These are phyloP conservation scores for Spergularia bocconei DNA, from an alignment of 148 eudicot genomes.

Conservation along the genomic window DNA sequence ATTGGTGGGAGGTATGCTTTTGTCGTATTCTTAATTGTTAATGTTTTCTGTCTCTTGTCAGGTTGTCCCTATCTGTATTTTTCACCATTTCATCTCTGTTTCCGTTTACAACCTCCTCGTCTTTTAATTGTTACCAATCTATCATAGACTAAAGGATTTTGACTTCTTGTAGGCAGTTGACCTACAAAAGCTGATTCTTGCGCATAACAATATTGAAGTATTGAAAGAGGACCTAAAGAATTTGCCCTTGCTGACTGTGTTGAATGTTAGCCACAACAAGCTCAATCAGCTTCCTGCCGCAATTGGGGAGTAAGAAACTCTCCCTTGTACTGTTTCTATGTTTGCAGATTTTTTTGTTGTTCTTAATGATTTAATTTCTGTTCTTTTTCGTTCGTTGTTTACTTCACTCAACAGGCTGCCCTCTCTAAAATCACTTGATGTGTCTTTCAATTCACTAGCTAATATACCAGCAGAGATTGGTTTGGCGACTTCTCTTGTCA, in stretches of 20 bases:
- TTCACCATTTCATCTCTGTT: not conserved
- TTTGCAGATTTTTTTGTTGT: slow-evolving; percentile 10
- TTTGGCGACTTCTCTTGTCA: slow-evolving; percentile 74
- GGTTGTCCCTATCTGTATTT: too few species aligned
- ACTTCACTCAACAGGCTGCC: slow-evolving; percentile 52
- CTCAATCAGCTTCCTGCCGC: slow-evolving; percentile 86
- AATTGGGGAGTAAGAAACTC: slow-evolving; percentile 74
- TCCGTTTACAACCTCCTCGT: not conserved
- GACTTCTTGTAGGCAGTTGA: slow-evolving; percentile 67
- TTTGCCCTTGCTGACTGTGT: slow-evolving; percentile 57
- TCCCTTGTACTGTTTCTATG: not conserved
- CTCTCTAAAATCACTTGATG: slow-evolving; percentile 72
- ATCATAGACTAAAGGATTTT: slow-evolving; percentile 13
- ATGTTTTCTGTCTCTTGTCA: too few species aligned
- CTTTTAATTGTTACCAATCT: slow-evolving; percentile 5
- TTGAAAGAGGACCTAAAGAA: slow-evolving; percentile 77
- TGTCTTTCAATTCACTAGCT: slow-evolving; percentile 57
- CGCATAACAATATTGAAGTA: slow-evolving; percentile 79
- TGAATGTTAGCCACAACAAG: slow-evolving; percentile 92
- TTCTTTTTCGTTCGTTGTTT: slow-evolving; percentile 10
- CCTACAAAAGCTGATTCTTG: slow-evolving; percentile 91
- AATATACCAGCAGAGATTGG: slow-evolving; percentile 83
- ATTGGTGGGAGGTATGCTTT: slow-evolving; percentile 94
- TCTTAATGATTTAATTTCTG: slow-evolving; percentile 9
- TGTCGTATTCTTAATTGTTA: not conserved